Evolutionary conservation across 768 basidiomycete genomes (phyloP).

Genomic region (Pleurotus citrinopileatus): DNA sequence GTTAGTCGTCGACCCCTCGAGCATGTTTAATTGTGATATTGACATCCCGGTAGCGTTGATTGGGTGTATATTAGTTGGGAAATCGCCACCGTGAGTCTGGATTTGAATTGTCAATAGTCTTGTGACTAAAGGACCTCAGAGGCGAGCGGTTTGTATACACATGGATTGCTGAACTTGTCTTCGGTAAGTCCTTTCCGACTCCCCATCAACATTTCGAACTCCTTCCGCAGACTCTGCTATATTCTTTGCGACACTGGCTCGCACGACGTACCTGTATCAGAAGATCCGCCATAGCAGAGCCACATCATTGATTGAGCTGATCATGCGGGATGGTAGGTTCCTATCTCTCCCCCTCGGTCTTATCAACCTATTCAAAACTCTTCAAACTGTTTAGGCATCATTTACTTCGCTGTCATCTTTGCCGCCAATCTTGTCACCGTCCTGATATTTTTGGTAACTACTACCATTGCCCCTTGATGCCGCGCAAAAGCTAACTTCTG

Average conservation of each 20-base stretch:
- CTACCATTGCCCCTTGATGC: neutral
- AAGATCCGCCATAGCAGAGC: constrained; percentile 14
- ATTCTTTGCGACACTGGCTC: constrained; percentile 29
- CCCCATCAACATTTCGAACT: neutral
- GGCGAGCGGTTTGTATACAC: constrained; percentile 27
- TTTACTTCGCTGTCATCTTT: constrained; percentile 34
- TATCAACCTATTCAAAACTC: neutral
- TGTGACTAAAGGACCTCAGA: neutral
- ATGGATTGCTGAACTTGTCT: constrained; percentile 33
- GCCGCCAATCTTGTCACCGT: constrained; percentile 29
- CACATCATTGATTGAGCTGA: constrained; percentile 23
- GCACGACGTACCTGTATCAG: constrained; percentile 23
- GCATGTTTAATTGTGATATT: neutral
- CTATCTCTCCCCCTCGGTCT: neutral
- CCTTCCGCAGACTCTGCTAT: constrained; percentile 24
- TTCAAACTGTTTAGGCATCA: constrained; percentile 26
- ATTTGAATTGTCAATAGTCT: neutral
- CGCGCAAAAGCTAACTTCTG: neutral
- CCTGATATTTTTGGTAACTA: constrained; percentile 29
- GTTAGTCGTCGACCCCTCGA: constrained; percentile 14
- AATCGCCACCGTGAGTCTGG: constrained; percentile 20
- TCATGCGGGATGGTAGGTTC: constrained; percentile 30
- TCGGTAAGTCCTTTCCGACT: constrained; percentile 20
- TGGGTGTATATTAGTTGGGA: constrained; percentile 35
- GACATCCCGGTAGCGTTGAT: constrained; percentile 21